phyloP scores from a whole-genome alignment of 164 flowering plant genomes.

The Houttuynia cordata region DNA sequence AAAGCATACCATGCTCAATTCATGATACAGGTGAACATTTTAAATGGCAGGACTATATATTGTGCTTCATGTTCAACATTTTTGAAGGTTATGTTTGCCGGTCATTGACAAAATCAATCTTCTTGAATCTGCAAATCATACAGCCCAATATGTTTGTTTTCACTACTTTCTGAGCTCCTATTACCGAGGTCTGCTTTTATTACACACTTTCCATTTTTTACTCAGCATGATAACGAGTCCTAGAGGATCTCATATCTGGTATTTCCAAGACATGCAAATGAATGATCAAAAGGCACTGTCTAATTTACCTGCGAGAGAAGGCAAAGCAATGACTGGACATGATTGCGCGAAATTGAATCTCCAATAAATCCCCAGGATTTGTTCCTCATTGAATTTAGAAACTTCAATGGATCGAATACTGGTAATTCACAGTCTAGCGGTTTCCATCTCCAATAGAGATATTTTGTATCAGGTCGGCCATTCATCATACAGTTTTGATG shows the following conservation, averaged over 20 bases:
- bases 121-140: not conserved
- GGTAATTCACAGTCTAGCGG: constrained; percentile 64
- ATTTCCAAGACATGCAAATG: not conserved
- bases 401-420: constrained; percentile 40
- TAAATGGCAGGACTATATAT: not conserved
- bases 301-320: constrained; percentile 57
- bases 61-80: not conserved
- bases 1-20: not conserved
- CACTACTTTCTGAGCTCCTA: not conserved
- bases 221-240: not conserved
- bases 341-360: constrained; percentile 89
- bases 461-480: constrained; percentile 79
- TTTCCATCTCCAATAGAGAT: constrained; percentile 85
- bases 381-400: constrained; percentile 71
- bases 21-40: not conserved
- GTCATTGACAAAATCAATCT: not conserved
- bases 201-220: too few species aligned
- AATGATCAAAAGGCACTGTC: not conserved
- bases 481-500: constrained; percentile 94
- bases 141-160: not conserved
- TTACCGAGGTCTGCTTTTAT: too few species aligned
- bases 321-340: constrained; percentile 86
- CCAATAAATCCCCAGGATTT: constrained; percentile 77
- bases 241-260: not conserved
- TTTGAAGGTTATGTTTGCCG: not conserved